Percentiles rank a stretch among this genome's conserved stretches.
phyloP scores from a whole-genome alignment of 2,329 filamentous ascomycete species.

The Fusarium sp. region DNA sequence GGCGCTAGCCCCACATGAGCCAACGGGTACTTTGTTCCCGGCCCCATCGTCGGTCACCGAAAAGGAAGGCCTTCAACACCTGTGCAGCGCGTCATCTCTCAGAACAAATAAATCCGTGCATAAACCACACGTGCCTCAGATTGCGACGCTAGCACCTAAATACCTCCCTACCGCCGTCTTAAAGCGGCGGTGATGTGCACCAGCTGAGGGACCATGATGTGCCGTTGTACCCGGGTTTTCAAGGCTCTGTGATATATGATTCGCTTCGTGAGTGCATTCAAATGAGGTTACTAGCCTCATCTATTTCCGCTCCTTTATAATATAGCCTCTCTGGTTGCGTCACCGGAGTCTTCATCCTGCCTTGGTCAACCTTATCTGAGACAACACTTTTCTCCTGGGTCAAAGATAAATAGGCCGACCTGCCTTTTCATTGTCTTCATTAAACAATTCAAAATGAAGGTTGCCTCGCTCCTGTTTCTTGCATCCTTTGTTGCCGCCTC shows the following conservation, averaged over 20 bases:
- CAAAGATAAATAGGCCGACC: no score
- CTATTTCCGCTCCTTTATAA: no score
- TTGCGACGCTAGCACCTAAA: neutral
- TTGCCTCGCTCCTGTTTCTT: conserved; percentile 33
- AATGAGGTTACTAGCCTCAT: no score
- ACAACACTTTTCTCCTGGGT: neutral
- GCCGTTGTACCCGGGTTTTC: conserved; percentile 2
- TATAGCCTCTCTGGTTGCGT: no score
- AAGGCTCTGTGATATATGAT: neutral
- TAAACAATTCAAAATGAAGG: conserved; percentile 38
- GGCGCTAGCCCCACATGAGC: no score
- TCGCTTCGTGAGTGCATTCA: neutral
- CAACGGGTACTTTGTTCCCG: no score
- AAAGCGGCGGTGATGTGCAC: conserved; percentile 4
- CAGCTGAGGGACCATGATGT: neutral
- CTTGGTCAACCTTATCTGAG: neutral
- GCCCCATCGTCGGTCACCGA: conserved; percentile 8
- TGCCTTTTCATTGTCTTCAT: neutral
- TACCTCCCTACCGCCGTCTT: neutral
- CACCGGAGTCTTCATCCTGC: no score
- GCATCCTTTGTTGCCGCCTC: conserved; percentile 40
- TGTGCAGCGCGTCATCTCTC: neutral
- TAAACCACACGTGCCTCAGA: conserved; percentile 4
- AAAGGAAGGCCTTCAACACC: neutral
- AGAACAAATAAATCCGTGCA: conserved; percentile 1